A percentile compares a stretch with the other conserved stretches of the same genome.
phyloP scores from a whole-genome alignment of 441 rosid species.

The Brassica hybrid region DNA sequence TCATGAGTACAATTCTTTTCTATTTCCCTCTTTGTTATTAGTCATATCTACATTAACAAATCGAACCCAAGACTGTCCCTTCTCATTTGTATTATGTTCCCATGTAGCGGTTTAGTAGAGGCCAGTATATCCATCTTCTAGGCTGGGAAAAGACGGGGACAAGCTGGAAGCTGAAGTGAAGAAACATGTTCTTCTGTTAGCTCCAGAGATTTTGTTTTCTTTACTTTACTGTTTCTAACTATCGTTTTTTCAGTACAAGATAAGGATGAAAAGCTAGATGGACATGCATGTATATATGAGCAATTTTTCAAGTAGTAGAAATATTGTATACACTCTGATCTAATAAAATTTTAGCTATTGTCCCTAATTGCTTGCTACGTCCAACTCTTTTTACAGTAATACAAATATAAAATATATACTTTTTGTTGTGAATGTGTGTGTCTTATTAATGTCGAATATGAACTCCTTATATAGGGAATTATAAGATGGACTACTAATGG shows the following conservation, averaged over 20 bases:
- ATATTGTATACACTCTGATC: too few relatives aligned
- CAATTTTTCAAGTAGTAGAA: slow-evolving; percentile 15
- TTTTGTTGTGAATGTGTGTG: too few relatives aligned
- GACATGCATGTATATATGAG: slow-evolving; percentile 55
- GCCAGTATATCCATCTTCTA: slow-evolving; percentile 60
- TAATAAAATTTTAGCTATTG: neutral
- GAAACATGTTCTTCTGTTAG: slow-evolving; percentile 44
- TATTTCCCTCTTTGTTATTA: slow-evolving; percentile 9
- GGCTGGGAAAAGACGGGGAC: slow-evolving; percentile 54
- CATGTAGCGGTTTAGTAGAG: slow-evolving; percentile 45
- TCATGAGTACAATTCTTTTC: slow-evolving; percentile 74
- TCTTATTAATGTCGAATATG: too few relatives aligned
- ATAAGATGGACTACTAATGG: too few relatives aligned
- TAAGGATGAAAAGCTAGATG: slow-evolving; percentile 59
- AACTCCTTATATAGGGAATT: too few relatives aligned
- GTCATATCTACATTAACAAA: slow-evolving; percentile 10
- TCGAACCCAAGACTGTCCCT: neutral
- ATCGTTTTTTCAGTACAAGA: slow-evolving; percentile 40
- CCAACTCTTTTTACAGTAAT: neutral
- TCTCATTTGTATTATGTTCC: slow-evolving; percentile 6
- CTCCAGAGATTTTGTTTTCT: neutral
- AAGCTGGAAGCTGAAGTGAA: slow-evolving; percentile 61
- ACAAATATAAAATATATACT: neutral
- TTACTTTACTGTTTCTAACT: neutral
- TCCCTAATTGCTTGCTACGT: neutral